These are phyloP conservation scores for Rhizodiscina lignyota DNA, from an alignment of 495 filamentous ascomycete genomes.

Conservation along the genomic window DNA sequence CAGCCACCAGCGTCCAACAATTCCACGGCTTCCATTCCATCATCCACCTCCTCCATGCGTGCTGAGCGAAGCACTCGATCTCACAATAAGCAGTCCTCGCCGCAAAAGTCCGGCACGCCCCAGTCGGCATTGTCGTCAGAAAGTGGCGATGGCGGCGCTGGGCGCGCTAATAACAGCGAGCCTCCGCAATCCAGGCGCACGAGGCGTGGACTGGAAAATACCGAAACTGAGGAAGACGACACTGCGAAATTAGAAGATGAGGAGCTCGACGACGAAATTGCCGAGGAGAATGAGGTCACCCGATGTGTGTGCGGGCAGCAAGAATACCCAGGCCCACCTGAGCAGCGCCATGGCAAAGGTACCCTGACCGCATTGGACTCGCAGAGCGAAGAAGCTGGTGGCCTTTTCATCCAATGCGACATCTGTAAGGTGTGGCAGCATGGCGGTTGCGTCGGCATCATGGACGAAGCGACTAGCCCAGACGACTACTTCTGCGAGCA, in stretches of 20 bases:
- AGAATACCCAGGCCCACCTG: slow-evolving; percentile 82
- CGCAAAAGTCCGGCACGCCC: slow-evolving; percentile 54
- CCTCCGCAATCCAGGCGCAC: slow-evolving; percentile 54
- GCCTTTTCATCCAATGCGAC: slow-evolving; percentile 97
- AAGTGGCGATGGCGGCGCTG: slow-evolving; percentile 54
- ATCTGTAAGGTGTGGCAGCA: slow-evolving; percentile 98
- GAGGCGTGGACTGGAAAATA: slow-evolving; percentile 34
- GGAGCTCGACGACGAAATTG: slow-evolving; percentile 35
- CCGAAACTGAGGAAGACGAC: slow-evolving; percentile 43
- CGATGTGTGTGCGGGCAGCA: slow-evolving; percentile 87
- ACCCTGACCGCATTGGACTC: slow-evolving; percentile 32
- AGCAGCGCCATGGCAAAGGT: neutral
- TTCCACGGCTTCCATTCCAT: slow-evolving; percentile 61
- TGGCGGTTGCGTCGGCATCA: slow-evolving; percentile 93
- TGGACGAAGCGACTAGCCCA: slow-evolving; percentile 76
- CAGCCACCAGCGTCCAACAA: slow-evolving; percentile 53
- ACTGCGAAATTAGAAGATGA: slow-evolving; percentile 29
- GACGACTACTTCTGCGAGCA: slow-evolving; percentile 97
- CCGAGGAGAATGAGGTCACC: slow-evolving; percentile 82
- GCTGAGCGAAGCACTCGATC: slow-evolving; percentile 54
- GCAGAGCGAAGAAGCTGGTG: slow-evolving; percentile 70
- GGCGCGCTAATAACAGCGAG: slow-evolving; percentile 30
- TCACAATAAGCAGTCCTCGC: slow-evolving; percentile 54
- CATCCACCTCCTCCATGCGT: slow-evolving; percentile 45
- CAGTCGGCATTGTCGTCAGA: slow-evolving; percentile 54